Percentiles rank a stretch among this genome's conserved stretches.
Evolutionary conservation across 495 filamentous ascomycete genomes (phyloP).

Genomic region (Penicillium cataractarum): DNA sequence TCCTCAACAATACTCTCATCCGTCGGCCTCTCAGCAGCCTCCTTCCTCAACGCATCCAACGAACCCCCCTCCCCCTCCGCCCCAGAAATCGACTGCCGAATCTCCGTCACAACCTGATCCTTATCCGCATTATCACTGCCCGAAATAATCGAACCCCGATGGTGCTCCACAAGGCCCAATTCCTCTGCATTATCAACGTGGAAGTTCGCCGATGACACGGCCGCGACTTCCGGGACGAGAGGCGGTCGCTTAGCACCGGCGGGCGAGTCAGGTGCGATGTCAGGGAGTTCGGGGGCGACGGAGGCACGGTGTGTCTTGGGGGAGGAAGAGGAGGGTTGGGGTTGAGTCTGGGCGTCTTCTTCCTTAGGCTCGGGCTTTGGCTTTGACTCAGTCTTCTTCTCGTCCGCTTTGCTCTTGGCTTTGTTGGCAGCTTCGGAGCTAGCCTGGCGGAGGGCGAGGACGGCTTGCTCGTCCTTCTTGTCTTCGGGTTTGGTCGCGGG

Average conservation of each 20-base stretch:
- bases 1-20: constrained; percentile 39
- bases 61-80: constrained; percentile 20
- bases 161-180: constrained; percentile 46
- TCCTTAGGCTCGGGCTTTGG: constrained; percentile 3
- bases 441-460: constrained; percentile 64
- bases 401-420: constrained; percentile 43
- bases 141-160: constrained; percentile 49
- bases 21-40: constrained; percentile 26
- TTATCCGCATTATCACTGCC: constrained; percentile 40
- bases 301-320: constrained; percentile 26
- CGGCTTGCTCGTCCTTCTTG: constrained; percentile 41
- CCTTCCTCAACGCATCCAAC: constrained; percentile 33
- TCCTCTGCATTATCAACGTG: constrained; percentile 45
- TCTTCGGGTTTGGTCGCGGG: constrained; percentile 37
- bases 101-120: constrained; percentile 41
- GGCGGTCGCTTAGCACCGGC: constrained; percentile 36
- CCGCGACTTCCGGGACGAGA: constrained; percentile 46
- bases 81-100: constrained; percentile 43
- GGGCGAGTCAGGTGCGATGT: constrained; percentile 35
- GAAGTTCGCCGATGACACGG: constrained; percentile 49
- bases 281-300: constrained; percentile 39
- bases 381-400: constrained; percentile 27
- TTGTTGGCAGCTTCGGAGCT: constrained; percentile 73
- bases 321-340: constrained; percentile 1
- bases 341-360: constrained; percentile 1